Percentiles rank a stretch among this genome's conserved stretches.
These are phyloP conservation scores for Saturnispora galanensis DNA, from an alignment of 805 yeast genomes.

Conservation along the genomic window DNA sequence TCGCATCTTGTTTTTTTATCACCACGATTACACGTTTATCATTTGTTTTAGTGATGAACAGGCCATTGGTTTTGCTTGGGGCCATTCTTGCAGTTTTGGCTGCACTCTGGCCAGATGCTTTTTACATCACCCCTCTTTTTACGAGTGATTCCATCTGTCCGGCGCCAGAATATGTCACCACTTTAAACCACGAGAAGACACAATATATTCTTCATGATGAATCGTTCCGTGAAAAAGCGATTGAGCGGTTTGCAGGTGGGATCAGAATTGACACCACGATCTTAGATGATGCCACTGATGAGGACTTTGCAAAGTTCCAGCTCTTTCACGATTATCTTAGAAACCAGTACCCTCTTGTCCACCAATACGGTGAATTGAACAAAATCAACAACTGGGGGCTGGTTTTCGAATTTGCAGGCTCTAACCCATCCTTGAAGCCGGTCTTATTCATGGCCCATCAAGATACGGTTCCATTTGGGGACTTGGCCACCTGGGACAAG, in stretches of 20 bases:
- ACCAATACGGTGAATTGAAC: conserved; percentile 35
- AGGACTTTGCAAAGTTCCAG: conserved; percentile 16
- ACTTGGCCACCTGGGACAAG: conserved; percentile 47
- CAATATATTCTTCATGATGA: conserved; percentile 27
- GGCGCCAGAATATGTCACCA: conserved; percentile 27
- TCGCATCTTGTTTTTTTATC: no score
- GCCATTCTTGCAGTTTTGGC: not conserved
- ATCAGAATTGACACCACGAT: conserved; percentile 44
- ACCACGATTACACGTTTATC: no score
- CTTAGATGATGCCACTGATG: conserved; percentile 14
- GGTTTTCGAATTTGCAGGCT: conserved; percentile 55
- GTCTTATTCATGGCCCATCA: conserved; percentile 65
- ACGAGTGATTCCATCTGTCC: conserved; percentile 31
- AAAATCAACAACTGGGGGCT: conserved; percentile 55
- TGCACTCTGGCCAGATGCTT: conserved; percentile 4
- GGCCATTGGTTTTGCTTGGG: not conserved
- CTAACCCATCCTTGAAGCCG: conserved; percentile 44
- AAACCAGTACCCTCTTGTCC: conserved; percentile 42
- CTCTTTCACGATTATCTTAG: conserved; percentile 15
- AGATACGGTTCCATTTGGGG: conserved; percentile 72
- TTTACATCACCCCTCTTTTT: conserved; percentile 6
- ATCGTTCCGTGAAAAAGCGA: conserved; percentile 28
- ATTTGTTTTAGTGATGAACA: not conserved
- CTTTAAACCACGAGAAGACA: conserved; percentile 10
- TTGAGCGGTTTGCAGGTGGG: conserved; percentile 36